Percentiles rank a stretch among this genome's conserved stretches.
phyloP scores from a whole-genome alignment of 163 green algal species.

The Chlorella variabilis region DNA sequence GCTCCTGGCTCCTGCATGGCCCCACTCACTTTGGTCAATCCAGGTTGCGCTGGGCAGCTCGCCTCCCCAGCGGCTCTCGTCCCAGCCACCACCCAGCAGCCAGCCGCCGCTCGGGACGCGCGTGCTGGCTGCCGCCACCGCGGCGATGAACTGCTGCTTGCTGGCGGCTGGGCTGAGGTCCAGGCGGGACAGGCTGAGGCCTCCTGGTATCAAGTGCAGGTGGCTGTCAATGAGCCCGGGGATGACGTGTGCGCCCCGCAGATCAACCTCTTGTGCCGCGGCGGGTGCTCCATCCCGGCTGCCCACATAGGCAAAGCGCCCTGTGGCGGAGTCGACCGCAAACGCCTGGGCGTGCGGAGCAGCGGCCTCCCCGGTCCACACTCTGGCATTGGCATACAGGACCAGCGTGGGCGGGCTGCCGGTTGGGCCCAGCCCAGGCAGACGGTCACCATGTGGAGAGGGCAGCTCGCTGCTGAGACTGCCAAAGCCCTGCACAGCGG shows the following conservation, averaged over 20 bases:
- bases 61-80: slow-evolving; percentile 62
- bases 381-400: slow-evolving; percentile 18
- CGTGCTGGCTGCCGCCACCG: slow-evolving; percentile 6
- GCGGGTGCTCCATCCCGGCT: not conserved
- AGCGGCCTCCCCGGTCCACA: slow-evolving; percentile 10
- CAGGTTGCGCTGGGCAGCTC: slow-evolving; percentile 50
- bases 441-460: not conserved
- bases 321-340: not conserved
- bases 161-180: not conserved
- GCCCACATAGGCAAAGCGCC: slow-evolving; percentile 16
- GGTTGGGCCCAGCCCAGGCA: not conserved
- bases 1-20: too few species aligned
- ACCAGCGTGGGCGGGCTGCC: not conserved
- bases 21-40: slow-evolving; percentile 52
- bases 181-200: slow-evolving; percentile 28
- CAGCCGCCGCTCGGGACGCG: slow-evolving; percentile 39
- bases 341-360: not conserved
- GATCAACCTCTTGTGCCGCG: not conserved
- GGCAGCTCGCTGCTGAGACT: not conserved
- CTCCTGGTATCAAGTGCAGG: slow-evolving; percentile 42
- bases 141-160: not conserved
- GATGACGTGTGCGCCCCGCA: slow-evolving; percentile 7
- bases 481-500: slow-evolving; percentile 2
- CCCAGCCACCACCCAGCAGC: slow-evolving; percentile 68
- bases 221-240: slow-evolving; percentile 43